Conservation (phyloP, 768 basidiomycete species). For the Termitomyces sp. region DNA sequence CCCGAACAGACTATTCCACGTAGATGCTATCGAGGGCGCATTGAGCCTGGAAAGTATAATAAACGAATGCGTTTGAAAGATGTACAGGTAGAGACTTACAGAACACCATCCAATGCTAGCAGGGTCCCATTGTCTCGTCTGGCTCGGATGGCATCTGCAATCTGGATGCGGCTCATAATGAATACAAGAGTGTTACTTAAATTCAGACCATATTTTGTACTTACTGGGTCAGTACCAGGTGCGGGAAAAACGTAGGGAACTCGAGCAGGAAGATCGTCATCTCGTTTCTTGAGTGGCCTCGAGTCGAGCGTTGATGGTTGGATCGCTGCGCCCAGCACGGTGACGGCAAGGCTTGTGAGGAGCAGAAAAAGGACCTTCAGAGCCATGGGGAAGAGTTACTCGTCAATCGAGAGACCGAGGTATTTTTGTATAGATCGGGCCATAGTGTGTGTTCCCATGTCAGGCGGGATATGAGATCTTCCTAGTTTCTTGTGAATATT, state of each 20-base stretch:
- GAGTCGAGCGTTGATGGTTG: not conserved
- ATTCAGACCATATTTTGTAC: not conserved
- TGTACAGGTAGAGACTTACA: constrained; percentile 18
- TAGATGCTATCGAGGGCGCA: constrained; percentile 22
- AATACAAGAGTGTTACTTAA: too few relatives aligned
- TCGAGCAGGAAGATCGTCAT: constrained; percentile 33
- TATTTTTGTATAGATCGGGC: constrained; percentile 1
- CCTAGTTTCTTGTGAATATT: not conserved
- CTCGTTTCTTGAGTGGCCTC: constrained; percentile 16
- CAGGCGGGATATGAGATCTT: not conserved
- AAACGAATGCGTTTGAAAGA: not conserved
- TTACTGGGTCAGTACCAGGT: constrained; percentile 25
- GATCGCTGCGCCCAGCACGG: constrained; percentile 4
- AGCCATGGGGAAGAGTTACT: not conserved
- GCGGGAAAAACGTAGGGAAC: constrained; percentile 37
- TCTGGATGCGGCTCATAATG: constrained; percentile 14
- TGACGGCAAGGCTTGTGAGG: not conserved
- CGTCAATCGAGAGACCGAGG: not conserved
- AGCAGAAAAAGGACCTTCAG: constrained; percentile 3
- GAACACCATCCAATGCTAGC: constrained; percentile 31
- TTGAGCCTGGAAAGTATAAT: constrained; percentile 17
- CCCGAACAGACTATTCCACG: constrained; percentile 27
- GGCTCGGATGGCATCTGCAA: constrained; percentile 31
- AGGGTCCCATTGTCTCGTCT: constrained; percentile 28
- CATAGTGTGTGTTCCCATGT: not conserved